Conservation (phyloP, 768 basidiomycete genomes). For the Imleria badia region DNA sequence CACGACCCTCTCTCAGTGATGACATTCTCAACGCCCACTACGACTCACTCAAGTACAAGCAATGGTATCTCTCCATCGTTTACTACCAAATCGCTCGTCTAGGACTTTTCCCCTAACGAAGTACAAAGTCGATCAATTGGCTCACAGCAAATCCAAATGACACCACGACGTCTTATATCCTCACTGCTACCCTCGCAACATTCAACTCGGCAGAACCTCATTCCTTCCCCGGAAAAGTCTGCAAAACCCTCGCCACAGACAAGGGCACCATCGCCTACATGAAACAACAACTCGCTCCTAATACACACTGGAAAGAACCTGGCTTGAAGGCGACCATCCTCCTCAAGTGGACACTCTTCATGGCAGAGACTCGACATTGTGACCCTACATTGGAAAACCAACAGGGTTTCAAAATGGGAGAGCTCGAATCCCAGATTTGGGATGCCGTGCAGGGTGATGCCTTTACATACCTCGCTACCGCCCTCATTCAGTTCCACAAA, state of each 20-base stretch:
- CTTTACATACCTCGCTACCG: constrained; percentile 68
- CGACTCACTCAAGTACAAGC: constrained; percentile 73
- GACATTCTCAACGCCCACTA: constrained; percentile 68
- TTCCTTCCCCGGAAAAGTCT: constrained; percentile 42
- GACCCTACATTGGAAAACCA: constrained; percentile 63
- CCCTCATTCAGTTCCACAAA: constrained; percentile 56
- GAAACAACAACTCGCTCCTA: constrained; percentile 55
- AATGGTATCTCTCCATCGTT: constrained; percentile 62
- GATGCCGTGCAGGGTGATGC: constrained; percentile 81
- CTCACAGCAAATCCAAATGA: constrained; percentile 64
- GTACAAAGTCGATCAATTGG: constrained; percentile 67
- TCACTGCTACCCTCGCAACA: constrained; percentile 60
- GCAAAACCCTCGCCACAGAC: constrained; percentile 50
- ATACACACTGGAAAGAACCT: constrained; percentile 66
- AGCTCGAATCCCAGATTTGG: constrained; percentile 80
- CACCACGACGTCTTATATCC: constrained; percentile 64
- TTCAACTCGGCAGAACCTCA: constrained; percentile 67
- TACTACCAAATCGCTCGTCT: constrained; percentile 63
- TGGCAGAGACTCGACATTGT: constrained; percentile 72
- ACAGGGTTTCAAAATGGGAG: constrained; percentile 69
- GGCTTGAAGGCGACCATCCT: constrained; percentile 70
- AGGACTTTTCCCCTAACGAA: constrained; percentile 61
- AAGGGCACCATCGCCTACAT: constrained; percentile 51
- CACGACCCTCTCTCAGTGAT: constrained; percentile 52
- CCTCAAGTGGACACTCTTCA: constrained; percentile 88